Percentiles rank a stretch among this genome's conserved stretches.
Conservation (phyloP, 2,329 filamentous ascomycete species). For the Paecilomyces fulvus region DNA sequence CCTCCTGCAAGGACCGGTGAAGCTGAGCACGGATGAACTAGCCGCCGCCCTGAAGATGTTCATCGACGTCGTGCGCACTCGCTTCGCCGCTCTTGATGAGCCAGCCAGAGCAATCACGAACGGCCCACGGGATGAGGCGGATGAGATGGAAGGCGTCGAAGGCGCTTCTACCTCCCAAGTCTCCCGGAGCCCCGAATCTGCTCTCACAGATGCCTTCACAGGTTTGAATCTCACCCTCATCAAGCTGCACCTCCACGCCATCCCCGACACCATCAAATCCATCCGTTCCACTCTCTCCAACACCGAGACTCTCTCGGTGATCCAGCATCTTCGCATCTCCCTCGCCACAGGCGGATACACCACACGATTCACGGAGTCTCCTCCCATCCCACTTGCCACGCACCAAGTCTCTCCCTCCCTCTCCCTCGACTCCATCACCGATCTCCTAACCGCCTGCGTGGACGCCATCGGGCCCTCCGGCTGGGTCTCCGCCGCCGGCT, state of each 20-base stretch:
- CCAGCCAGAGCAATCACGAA: conserved; percentile 24
- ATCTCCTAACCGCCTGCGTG: conserved; percentile 36
- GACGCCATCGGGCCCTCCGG: conserved; percentile 41
- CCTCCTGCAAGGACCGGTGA: conserved; percentile 26
- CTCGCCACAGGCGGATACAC: conserved; percentile 36
- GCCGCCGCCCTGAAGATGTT: conserved; percentile 31
- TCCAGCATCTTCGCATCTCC: conserved; percentile 36
- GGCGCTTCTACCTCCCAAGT: conserved; percentile 3
- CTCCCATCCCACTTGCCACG: conserved; percentile 26
- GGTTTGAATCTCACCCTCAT: conserved; percentile 30
- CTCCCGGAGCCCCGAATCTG: conserved; percentile 6
- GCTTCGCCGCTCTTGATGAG: conserved; percentile 24
- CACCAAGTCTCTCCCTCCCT: conserved; percentile 29
- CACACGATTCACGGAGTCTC: conserved; percentile 33
- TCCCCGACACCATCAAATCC: conserved; percentile 20
- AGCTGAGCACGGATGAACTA: conserved; percentile 31
- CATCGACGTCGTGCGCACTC: conserved; percentile 29
- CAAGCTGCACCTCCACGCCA: conserved; percentile 27
- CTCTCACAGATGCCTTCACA: conserved; percentile 28
- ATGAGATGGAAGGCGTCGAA: conserved; percentile 10
- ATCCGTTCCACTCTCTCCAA: conserved; percentile 31
- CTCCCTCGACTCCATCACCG: conserved; percentile 30
- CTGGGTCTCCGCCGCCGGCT: conserved; percentile 33
- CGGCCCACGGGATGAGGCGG: conserved; percentile 11
- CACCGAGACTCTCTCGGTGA: conserved; percentile 30